phyloP scores from a whole-genome alignment of 2,329 filamentous ascomycete genomes.

The Neurospora sp. region DNA sequence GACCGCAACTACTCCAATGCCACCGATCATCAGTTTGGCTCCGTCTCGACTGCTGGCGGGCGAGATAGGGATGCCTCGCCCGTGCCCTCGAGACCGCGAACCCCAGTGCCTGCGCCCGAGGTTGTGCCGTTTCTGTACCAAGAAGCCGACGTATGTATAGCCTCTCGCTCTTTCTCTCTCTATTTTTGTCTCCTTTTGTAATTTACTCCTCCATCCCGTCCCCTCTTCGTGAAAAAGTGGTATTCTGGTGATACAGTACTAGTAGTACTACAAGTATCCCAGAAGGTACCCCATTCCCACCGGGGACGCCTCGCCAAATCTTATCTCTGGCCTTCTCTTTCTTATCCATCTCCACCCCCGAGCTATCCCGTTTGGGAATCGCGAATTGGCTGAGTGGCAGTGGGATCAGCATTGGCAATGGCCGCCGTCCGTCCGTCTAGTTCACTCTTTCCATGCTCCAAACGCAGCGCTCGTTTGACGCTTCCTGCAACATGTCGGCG shows the following conservation, averaged over 20 bases:
- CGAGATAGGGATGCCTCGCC: constrained; percentile 62
- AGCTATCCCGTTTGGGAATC: not conserved
- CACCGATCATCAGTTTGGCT: constrained; percentile 42
- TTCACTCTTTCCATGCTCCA: not conserved
- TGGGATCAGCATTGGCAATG: not conserved
- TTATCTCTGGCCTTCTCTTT: not conserved
- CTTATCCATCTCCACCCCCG: not conserved
- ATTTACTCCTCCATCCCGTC: constrained; percentile 1
- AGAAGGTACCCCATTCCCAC: no score
- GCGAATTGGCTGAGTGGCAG: constrained; percentile 1
- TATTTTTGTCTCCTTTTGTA: constrained; percentile 13
- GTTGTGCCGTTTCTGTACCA: constrained; percentile 98
- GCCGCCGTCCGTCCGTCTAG: not conserved
- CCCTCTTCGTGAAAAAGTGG: not conserved
- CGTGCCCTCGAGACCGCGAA: constrained; percentile 65
- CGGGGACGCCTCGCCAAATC: not conserved
- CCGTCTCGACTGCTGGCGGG: not conserved
- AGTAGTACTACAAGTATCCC: not conserved
- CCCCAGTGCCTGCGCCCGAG: constrained; percentile 80
- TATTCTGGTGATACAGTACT: not conserved
- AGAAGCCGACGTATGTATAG: constrained; percentile 58
- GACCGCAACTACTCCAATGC: constrained; percentile 75
- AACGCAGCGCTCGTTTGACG: not conserved
- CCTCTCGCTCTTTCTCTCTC: constrained; percentile 4
- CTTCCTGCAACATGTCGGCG: not conserved